Conservation (phyloP, 2,329 filamentous ascomycete species). For the Epichloe sp. region DNA sequence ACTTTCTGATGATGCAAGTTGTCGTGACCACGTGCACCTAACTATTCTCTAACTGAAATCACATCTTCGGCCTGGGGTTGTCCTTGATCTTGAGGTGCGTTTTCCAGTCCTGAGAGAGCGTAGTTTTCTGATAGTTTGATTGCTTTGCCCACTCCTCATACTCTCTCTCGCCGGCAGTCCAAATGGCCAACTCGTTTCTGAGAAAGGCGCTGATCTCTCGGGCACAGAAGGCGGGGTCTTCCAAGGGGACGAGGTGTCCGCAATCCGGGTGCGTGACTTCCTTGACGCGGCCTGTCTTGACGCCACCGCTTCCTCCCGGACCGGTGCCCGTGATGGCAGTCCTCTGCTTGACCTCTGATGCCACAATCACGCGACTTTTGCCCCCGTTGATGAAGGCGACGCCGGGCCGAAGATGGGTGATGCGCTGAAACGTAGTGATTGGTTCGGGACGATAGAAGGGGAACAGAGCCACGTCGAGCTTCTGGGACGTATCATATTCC, state of each 20-base stretch:
- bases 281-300: constrained; percentile 50
- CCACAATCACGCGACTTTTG: constrained; percentile 40
- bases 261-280: constrained; percentile 48
- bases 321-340: constrained; percentile 51
- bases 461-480: constrained; percentile 23
- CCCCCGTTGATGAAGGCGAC: constrained; percentile 59
- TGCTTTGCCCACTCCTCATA: constrained; percentile 43
- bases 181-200: constrained; percentile 39
- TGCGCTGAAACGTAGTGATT: constrained; percentile 36
- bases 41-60: background rate
- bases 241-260: constrained; percentile 78
- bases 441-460: constrained; percentile 59
- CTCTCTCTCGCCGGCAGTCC: constrained; percentile 41
- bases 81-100: constrained; percentile 31
- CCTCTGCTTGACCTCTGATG: constrained; percentile 41
- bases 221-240: constrained; percentile 56
- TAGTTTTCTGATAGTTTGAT: constrained; percentile 39
- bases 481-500: constrained; percentile 31
- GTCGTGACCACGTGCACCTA: too few relatives aligned
- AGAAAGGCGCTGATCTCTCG: constrained; percentile 44
- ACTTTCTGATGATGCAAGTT: too few relatives aligned
- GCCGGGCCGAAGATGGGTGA: constrained; percentile 49
- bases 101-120: constrained; percentile 35
- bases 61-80: constrained; percentile 17
- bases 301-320: constrained; percentile 54